Evolutionary conservation across 2,329 filamentous ascomycete genomes (phyloP).

Genomic region (Emydomyces testavorans): DNA sequence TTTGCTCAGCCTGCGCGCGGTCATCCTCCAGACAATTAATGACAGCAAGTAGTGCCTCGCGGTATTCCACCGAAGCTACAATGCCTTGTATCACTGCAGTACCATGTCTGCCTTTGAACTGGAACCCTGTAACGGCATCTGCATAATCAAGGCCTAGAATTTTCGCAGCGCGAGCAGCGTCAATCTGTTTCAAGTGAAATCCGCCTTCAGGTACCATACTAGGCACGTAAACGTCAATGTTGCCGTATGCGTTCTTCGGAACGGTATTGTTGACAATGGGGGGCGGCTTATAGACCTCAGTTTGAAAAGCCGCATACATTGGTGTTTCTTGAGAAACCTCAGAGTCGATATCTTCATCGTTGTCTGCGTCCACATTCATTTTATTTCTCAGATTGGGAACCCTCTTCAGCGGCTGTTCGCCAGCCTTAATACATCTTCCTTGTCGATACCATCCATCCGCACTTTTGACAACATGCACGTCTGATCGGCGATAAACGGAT

Average conservation of each 20-base stretch:
- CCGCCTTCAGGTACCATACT: slow-evolving; percentile 53
- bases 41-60: slow-evolving; percentile 59
- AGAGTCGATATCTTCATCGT: slow-evolving; percentile 29
- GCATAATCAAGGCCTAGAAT: slow-evolving; percentile 73
- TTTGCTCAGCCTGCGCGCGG: slow-evolving; percentile 51
- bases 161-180: slow-evolving; percentile 60
- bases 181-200: slow-evolving; percentile 44
- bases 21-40: slow-evolving; percentile 57
- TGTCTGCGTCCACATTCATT: slow-evolving; percentile 18
- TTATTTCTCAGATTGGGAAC: slow-evolving; percentile 25
- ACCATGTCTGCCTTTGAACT: slow-evolving; percentile 73
- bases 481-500: slow-evolving; percentile 66
- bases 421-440: slow-evolving; percentile 64
- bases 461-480: slow-evolving; percentile 67
- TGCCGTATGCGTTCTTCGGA: slow-evolving; percentile 50
- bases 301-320: slow-evolving; percentile 50
- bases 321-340: slow-evolving; percentile 45
- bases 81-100: slow-evolving; percentile 71
- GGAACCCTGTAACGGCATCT: slow-evolving; percentile 80
- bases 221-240: slow-evolving; percentile 52
- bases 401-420: slow-evolving; percentile 74
- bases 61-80: slow-evolving; percentile 60
- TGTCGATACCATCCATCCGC: slow-evolving; percentile 84
- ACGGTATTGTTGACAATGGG: slow-evolving; percentile 63
- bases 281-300: slow-evolving; percentile 62